phyloP scores from a whole-genome alignment of 129 eudicot genomes.

The Logfia minima region DNA sequence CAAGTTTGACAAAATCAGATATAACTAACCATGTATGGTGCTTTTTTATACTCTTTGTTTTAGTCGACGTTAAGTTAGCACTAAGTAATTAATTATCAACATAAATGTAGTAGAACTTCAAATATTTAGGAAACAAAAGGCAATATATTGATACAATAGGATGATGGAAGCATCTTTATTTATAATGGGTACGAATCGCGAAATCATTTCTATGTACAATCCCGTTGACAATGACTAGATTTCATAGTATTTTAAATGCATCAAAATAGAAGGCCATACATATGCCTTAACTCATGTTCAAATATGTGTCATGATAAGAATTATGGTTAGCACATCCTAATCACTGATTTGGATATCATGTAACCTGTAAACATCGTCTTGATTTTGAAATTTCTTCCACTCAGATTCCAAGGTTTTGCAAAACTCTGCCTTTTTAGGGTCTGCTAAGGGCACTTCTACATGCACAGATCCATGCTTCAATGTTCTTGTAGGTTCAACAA shows the following conservation, averaged over 20 bases:
- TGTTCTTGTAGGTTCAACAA: slow-evolving; percentile 34
- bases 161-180: slow-evolving; percentile 26
- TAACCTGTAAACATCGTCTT: slow-evolving; percentile 36
- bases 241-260: slow-evolving; percentile 27
- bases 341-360: slow-evolving; percentile 44
- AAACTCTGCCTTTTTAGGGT: slow-evolving; percentile 42
- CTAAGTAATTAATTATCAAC: not conserved
- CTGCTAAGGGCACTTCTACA: slow-evolving; percentile 48
- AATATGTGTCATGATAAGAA: not conserved
- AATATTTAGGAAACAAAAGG: slow-evolving; percentile 9
- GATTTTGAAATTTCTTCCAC: slow-evolving; percentile 40
- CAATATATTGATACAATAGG: slow-evolving; percentile 17
- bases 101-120: slow-evolving; percentile 11
- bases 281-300: slow-evolving; percentile 15
- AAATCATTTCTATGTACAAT: slow-evolving; percentile 24
- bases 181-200: slow-evolving; percentile 19
- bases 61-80: not conserved
- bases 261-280: slow-evolving; percentile 33
- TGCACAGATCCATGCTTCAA: slow-evolving; percentile 60
- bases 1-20: not conserved
- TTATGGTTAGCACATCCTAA: slow-evolving; percentile 16
- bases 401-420: slow-evolving; percentile 55
- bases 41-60: not conserved
- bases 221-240: slow-evolving; percentile 24
- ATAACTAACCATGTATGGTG: no score